Base-by-base conservation (phyloP, 768 basidiomycete genomes). In the Obba rivulosa region DNA sequence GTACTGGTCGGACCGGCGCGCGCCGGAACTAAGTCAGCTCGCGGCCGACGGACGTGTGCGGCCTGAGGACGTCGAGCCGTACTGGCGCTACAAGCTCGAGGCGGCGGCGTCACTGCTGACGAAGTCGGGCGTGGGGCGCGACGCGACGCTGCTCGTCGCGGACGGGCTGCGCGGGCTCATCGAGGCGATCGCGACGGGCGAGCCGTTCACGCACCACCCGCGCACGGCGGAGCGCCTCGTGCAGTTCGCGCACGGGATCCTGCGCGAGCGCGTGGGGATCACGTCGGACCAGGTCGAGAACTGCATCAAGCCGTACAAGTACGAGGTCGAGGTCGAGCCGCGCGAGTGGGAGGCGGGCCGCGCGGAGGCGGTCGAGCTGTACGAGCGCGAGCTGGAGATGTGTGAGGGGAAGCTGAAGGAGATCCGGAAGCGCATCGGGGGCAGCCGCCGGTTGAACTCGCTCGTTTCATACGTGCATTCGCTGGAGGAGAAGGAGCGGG, bases 211-310 rank as follows among this genome's bases (percentile, higher is more conserved):
- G 28, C 81, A 81, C 71, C 96, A 99, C 64, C 93, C 94, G 0
- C 77, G 74, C 16, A 87, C 94, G 0, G 80, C 92, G 16, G 92
- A 95, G 54, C 82, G 93, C 21, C 83, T 99, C 51, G 80, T 89
- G 49, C 78, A 95, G 60, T 96, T 97, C 64, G 90, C 89, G 9
- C 94, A 98, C 68, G 81, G 77, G 66, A 94, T 99, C 61, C 69
- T 99, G 45, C 78, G 95, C 50, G 95, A 98, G 60, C 81, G 95
- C 5, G 87, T 97, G 49, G 88, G 91, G 14, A 69, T 95, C 47
- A 92, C 96, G n/a, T 87, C 91, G 4, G 96, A 99, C 64, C 95
- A 98, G 69, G 95, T 99, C 14, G 96, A 99, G 73, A 99, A 98
- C 66, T 95, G 92, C 67, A 97, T 99, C 75, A 99, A 99, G 69